Conservation (phyloP, 1,284 basidiomycete genomes). For the Coriolopsis trogii region DNA sequence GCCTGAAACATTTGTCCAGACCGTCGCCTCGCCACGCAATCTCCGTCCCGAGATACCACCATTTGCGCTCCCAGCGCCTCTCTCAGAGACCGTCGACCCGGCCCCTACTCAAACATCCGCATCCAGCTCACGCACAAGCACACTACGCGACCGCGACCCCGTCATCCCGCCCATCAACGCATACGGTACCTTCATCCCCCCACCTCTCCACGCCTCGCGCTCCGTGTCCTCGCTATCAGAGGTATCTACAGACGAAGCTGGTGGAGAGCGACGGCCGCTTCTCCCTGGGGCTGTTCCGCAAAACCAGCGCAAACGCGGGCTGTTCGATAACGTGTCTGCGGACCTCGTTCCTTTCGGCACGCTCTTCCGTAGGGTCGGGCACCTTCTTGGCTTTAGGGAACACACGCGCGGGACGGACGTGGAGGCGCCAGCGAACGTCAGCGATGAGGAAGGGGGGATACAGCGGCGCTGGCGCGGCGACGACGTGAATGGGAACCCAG, state of each 20-base stretch:
- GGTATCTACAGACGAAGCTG: slow-evolving; percentile 6
- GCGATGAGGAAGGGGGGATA: slow-evolving; percentile 18
- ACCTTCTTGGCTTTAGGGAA: slow-evolving; percentile 10
- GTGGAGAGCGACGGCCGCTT: slow-evolving; percentile 26
- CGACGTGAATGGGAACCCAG: slow-evolving; percentile 1
- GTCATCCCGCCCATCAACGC: slow-evolving; percentile 49
- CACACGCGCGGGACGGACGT: neutral
- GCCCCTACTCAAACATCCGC: too few species aligned
- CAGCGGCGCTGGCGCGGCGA: slow-evolving; percentile 34
- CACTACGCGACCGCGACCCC: slow-evolving; percentile 25
- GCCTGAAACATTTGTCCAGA: too few species aligned
- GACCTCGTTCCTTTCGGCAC: slow-evolving; percentile 36
- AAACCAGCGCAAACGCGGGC: slow-evolving; percentile 2
- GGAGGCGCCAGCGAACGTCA: neutral
- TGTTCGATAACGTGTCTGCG: slow-evolving; percentile 26
- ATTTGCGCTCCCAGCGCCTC: neutral
- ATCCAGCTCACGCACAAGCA: neutral
- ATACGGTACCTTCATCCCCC: slow-evolving; percentile 50
- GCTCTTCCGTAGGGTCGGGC: slow-evolving; percentile 11
- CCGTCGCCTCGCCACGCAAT: neutral
- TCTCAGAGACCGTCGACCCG: neutral
- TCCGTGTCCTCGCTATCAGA: slow-evolving; percentile 12
- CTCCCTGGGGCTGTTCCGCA: slow-evolving; percentile 22
- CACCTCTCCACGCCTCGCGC: slow-evolving; percentile 9
- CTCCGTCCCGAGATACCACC: slow-evolving; percentile 10